Conservation (phyloP, 441 rosid species). For the Jatropha multifida region DNA sequence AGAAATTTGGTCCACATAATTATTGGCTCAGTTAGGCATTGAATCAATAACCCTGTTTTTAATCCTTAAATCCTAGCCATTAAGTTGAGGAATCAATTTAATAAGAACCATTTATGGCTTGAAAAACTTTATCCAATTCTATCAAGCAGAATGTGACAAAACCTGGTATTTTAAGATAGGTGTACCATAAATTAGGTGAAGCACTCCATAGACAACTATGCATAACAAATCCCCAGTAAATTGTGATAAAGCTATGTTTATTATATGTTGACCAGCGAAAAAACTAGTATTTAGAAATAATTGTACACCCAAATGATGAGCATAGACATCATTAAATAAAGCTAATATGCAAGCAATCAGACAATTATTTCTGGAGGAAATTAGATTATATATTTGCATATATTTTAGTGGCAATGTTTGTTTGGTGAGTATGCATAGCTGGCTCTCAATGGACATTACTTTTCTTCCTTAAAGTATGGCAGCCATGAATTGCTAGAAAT, state of each 20-base stretch:
- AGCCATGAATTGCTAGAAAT: constrained; percentile 26
- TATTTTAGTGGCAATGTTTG: not conserved
- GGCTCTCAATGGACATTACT: constrained; percentile 22
- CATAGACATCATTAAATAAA: not conserved
- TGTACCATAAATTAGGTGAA: constrained; percentile 25
- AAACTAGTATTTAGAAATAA: not conserved
- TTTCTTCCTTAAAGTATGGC: constrained; percentile 25
- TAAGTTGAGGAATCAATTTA: not conserved
- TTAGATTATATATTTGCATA: not conserved
- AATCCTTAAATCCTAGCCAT: not conserved
- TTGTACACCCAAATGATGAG: not conserved
- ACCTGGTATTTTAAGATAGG: constrained; percentile 5
- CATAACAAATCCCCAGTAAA: not conserved
- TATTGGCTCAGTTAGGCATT: constrained; percentile 12
- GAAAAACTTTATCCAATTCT: not conserved
- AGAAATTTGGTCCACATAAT: constrained; percentile 12
- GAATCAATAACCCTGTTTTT: not conserved
- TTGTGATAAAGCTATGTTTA: not conserved
- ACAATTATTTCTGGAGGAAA: not conserved
- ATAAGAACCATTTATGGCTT: not conserved
- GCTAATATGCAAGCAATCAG: not conserved
- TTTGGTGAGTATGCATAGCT: constrained; percentile 28
- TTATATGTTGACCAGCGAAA: not conserved
- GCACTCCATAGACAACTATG: not conserved
- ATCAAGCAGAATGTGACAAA: constrained; percentile 19